Percentiles rank a stretch among this genome's conserved stretches.
These are phyloP conservation scores for Claviceps sp. DNA, from an alignment of 2,329 filamentous ascomycete genomes.

Conservation along the genomic window DNA sequence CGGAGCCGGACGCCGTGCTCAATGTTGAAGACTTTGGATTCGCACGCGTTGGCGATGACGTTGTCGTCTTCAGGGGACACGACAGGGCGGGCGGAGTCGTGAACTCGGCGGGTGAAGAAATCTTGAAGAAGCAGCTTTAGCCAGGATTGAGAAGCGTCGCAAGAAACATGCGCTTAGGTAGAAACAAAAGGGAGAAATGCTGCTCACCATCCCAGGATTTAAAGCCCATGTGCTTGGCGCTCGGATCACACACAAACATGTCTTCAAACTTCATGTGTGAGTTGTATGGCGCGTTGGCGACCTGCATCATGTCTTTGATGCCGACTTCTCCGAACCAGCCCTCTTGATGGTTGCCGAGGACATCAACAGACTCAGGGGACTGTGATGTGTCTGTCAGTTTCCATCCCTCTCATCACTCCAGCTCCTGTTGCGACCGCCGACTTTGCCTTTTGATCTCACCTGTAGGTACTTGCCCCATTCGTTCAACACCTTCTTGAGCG, in stretches of 20 bases:
- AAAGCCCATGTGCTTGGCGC: constrained; percentile 42
- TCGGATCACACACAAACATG: constrained; percentile 46
- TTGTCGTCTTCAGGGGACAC: constrained; percentile 38
- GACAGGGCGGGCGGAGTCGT: constrained; percentile 41
- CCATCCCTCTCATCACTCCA: background rate
- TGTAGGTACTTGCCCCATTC: constrained; percentile 42
- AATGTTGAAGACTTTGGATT: constrained; percentile 45
- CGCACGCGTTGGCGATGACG: constrained; percentile 50
- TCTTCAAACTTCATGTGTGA: constrained; percentile 39
- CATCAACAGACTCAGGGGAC: constrained; percentile 40
- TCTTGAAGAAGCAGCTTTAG: constrained; percentile 15
- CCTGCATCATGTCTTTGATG: constrained; percentile 32
- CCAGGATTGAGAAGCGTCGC: too few relatives aligned
- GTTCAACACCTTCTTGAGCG: constrained; percentile 41
- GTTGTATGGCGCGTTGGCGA: constrained; percentile 32
- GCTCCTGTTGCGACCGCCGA: too few relatives aligned
- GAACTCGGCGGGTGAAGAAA: constrained; percentile 52
- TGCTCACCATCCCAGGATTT: constrained; percentile 49
- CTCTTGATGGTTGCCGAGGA: constrained; percentile 27
- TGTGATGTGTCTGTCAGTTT: constrained; percentile 4
- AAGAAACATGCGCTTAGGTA: too few relatives aligned
- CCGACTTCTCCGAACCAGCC: constrained; percentile 45
- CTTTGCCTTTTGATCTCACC: constrained; percentile 16
- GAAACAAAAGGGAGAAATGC: background rate
- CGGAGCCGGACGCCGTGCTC: constrained; percentile 36